These are phyloP conservation scores for Gypsophila paniculata DNA, from an alignment of 179 eudicot genomes.

Conservation along the genomic window DNA sequence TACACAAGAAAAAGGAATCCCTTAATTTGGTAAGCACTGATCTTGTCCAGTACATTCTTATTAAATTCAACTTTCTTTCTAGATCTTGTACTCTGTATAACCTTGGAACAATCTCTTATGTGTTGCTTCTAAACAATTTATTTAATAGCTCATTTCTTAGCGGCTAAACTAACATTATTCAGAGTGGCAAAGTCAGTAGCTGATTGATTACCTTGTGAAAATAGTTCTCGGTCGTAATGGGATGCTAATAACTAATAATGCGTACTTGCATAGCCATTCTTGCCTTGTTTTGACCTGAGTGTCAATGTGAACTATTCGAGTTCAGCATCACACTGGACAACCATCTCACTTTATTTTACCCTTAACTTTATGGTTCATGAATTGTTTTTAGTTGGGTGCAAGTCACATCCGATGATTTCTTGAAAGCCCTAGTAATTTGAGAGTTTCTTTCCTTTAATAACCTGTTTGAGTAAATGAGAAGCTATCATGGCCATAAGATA, in stretches of 20 bases:
- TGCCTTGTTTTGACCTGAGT: background rate
- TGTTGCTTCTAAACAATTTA: background rate
- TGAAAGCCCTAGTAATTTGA: background rate
- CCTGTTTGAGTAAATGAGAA: background rate
- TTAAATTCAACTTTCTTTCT: background rate
- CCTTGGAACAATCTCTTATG: background rate
- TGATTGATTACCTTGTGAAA: constrained; percentile 5
- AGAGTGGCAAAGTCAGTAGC: background rate
- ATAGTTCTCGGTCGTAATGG: background rate
- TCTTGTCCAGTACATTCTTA: background rate
- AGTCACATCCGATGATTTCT: background rate
- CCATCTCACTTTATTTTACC: background rate
- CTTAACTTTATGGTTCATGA: background rate
- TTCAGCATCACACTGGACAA: background rate
- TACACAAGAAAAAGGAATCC: constrained; percentile 78
- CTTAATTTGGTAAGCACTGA: constrained; percentile 63
- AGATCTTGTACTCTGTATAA: background rate
- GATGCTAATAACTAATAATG: background rate
- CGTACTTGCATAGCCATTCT: background rate
- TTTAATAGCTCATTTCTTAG: background rate
- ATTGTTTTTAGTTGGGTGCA: background rate
- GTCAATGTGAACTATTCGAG: background rate
- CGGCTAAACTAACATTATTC: background rate
- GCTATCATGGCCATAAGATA: constrained; percentile 8
- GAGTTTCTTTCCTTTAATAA: background rate